Base-by-base conservation (phyloP, 1,139 yeast genomes). In the Yamadazyma spencermartinsiae region DNA sequence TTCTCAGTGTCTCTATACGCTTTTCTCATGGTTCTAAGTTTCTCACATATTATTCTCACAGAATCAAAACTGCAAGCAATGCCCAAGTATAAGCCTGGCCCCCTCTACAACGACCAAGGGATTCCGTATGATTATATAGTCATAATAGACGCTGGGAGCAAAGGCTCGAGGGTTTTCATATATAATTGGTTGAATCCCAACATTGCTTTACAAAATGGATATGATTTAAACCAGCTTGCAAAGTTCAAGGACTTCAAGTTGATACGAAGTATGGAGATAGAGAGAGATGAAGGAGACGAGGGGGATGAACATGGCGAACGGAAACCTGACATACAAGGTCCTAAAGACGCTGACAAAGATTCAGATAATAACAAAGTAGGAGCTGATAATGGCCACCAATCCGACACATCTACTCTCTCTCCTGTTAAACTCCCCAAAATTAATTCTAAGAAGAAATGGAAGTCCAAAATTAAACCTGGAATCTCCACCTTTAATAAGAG, bases 81-180 rank as follows among this genome's bases (percentile, higher is more conserved):
- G 7, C 29, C n/a, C 31, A 28, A 12, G 17, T 24, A 33, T 9
- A 41, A 46, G 15, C 41, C 55, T 1, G 71, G 70, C 3, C 68
- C 72, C 2, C 36, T 63, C 8, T 52, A 49, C 36, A 67, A 71
- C 32, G 50, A 57, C 6, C 57, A 68, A 3, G 76, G 74, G 0
- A 56, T 71, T 1, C 84, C 86, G 1, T 78, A 74, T 45, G 82
- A 82, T 52, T 86, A 83, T 56, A 76, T 86, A 2, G 76, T 87
- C 2, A 72, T 87, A 9, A 79, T 87, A 15, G 96, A 87, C 55
- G 85, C 95, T 0, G 95, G 96, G 0, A 84, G 94, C 1, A 80
- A 80, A 34, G 95, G 95, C 0, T 81, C 94, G 1, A 64, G 95
- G 12, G 85, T 85, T 0, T 84, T 76, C 52, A 74, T 87, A 2